phyloP scores from a whole-genome alignment of 345 rosid genomes.

The Moricandia moricandioides region DNA sequence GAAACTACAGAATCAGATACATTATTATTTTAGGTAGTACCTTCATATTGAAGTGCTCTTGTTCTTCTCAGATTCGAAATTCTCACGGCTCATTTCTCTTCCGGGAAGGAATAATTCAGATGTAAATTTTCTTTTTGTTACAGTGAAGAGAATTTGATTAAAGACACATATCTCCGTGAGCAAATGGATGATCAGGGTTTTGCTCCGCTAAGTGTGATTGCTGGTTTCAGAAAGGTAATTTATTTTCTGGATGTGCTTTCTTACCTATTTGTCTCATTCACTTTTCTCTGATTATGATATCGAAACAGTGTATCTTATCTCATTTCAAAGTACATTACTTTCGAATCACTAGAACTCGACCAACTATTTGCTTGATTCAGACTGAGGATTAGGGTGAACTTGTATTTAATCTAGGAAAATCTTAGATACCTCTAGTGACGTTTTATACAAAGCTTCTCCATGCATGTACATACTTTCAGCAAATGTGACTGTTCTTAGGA shows the following conservation, averaged over 20 bases:
- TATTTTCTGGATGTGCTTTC: slow-evolving; percentile 11
- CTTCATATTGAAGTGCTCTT: slow-evolving; percentile 1
- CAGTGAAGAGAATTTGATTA: slow-evolving; percentile 80
- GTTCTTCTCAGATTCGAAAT: neutral
- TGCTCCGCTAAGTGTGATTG: slow-evolving; percentile 63
- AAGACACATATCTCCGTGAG: slow-evolving; percentile 70
- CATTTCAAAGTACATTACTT: neutral
- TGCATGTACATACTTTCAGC: slow-evolving; percentile 1
- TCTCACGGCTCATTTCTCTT: neutral
- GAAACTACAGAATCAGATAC: slow-evolving; percentile 63
- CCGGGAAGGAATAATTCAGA: slow-evolving; percentile 13
- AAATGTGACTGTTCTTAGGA: slow-evolving; percentile 15
- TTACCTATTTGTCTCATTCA: slow-evolving; percentile 7
- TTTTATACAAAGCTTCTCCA: neutral
- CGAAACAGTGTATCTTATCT: neutral
- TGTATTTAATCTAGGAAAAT: neutral
- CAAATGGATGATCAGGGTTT: slow-evolving; percentile 92
- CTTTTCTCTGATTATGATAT: slow-evolving; percentile 8
- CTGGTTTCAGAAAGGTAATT: slow-evolving; percentile 77
- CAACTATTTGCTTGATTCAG: neutral
- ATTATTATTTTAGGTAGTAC: slow-evolving; percentile 81
- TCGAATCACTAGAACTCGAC: neutral
- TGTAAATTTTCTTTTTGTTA: slow-evolving; percentile 32
- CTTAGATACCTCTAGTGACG: neutral
- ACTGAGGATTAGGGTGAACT: neutral